Base-by-base conservation (phyloP, 345 rosid genomes). In the Psidium friedrichsthalianum region DNA sequence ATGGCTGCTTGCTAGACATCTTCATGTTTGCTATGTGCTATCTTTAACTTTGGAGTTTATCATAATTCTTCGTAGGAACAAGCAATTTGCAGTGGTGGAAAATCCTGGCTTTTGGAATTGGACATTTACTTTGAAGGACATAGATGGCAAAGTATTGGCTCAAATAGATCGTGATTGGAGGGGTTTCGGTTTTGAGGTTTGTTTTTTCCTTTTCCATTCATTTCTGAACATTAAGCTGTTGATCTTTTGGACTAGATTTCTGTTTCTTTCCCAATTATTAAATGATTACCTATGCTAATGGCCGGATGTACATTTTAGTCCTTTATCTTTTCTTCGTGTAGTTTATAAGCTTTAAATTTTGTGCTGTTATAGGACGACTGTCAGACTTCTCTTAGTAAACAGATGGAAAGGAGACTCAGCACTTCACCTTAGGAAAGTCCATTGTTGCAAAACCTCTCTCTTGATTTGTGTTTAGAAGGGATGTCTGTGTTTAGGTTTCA, bases 91-190 rank as follows among this genome's bases (percentile, higher is more conserved):
- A 16, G 93, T 94, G 84, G 98, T 96, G 83, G 96, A 94, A 86
- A 97, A 97, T 90, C 98, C 99, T 44, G 98, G 99, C 85, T 92
- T 97, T 42, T 97, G 99, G 98, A 92, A 96, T 90, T 97, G 99
- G 99, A 97, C 99, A 53, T 97, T 97, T 84, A 95, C 98, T 82
- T 90, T 97, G 90, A 95, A 94, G 92, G 99, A 89, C 91, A 92
- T 91, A 85, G 89, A 94, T 85, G 98, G 96, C 32, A 88, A 94
- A 87, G 95, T 94, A 56, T 86, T 97, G 85, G 98, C 98, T 76
- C 89, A 96, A 87, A 92, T 97, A 86, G 96, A 95, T 89, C 98
- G 98, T 89, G 95, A 97, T 69, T 96, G 98, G 99, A 94, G 99
- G 83, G 99, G 99, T 82, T 95, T 97, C 84, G 98, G 98, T 87